A percentile compares a stretch with the other conserved stretches of the same genome.
Conservation (phyloP, 768 basidiomycete species). For the Tulasnella sp. region DNA sequence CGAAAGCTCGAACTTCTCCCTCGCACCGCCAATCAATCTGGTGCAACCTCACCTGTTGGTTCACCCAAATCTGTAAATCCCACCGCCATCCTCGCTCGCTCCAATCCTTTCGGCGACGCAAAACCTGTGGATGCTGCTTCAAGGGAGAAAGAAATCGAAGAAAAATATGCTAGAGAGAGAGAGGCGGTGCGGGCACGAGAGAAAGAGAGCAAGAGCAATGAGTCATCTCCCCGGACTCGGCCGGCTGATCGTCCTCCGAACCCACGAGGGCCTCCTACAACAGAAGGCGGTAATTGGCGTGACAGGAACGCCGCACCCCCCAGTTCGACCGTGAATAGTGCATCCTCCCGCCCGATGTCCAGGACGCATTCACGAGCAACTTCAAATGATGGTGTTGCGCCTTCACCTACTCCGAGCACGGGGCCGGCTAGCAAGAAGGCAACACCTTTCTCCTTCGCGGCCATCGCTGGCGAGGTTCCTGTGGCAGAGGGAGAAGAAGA, state of each 20-base stretch:
- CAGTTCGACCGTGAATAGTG: background rate
- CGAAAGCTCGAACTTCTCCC: constrained; percentile 80
- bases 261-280: background rate
- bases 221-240: too few species aligned
- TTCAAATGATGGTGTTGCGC: constrained; percentile 12
- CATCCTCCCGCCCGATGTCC: constrained; percentile 1
- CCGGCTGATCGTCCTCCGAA: background rate
- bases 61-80: constrained; percentile 60
- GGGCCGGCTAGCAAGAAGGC: constrained; percentile 2
- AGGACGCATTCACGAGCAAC: constrained; percentile 8
- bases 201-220: background rate
- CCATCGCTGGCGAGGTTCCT: constrained; percentile 9
- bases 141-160: constrained; percentile 62
- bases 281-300: constrained; percentile 1
- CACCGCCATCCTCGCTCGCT: constrained; percentile 34
- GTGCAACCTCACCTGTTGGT: constrained; percentile 60
- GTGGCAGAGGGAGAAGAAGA: constrained; percentile 15
- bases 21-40: constrained; percentile 54
- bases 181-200: background rate
- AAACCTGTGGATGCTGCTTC: constrained; percentile 74
- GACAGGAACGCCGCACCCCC: background rate
- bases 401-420: constrained; percentile 10
- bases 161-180: constrained; percentile 29
- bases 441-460: constrained; percentile 11
- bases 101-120: constrained; percentile 81